These are phyloP conservation scores for Viridothelium virens DNA, from an alignment of 495 filamentous ascomycete species.

Conservation along the genomic window DNA sequence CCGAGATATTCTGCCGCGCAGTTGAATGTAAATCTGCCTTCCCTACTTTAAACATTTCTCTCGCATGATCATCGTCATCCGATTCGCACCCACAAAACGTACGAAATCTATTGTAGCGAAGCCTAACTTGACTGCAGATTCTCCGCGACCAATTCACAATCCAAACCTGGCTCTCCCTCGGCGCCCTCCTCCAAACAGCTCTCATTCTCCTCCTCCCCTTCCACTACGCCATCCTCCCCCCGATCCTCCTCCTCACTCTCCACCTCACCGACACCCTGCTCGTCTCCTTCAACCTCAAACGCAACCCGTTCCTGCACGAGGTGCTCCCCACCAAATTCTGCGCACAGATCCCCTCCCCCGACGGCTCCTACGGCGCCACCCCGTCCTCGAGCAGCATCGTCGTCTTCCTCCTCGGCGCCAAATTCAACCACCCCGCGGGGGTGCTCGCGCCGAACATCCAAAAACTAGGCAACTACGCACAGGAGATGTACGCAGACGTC, in stretches of 20 bases:
- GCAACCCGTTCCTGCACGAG: slow-evolving; percentile 35
- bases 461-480: slow-evolving; percentile 19
- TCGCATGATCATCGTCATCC: no score
- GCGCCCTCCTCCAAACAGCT: slow-evolving; percentile 38
- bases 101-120: no score
- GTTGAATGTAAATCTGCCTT: slow-evolving; percentile 6
- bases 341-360: slow-evolving; percentile 33
- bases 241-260: slow-evolving; percentile 33
- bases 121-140: slow-evolving; percentile 1
- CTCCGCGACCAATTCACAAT: slow-evolving; percentile 32
- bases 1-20: neutral
- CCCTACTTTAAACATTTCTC: no score
- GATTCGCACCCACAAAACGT: no score
- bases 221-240: slow-evolving; percentile 33
- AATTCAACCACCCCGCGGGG: slow-evolving; percentile 35
- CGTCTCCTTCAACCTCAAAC: slow-evolving; percentile 28
- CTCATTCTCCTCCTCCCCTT: slow-evolving; percentile 33
- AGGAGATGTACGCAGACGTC: slow-evolving; percentile 18
- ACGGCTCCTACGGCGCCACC: slow-evolving; percentile 32
- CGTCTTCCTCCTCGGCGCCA: slow-evolving; percentile 39
- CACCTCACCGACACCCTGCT: slow-evolving; percentile 22
- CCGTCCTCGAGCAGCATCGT: slow-evolving; percentile 33
- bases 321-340: slow-evolving; percentile 34
- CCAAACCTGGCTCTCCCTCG: slow-evolving; percentile 39
- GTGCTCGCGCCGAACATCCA: slow-evolving; percentile 18